Evolutionary conservation across 495 filamentous ascomycete species (phyloP).

Genomic region (Tuber borchii): DNA sequence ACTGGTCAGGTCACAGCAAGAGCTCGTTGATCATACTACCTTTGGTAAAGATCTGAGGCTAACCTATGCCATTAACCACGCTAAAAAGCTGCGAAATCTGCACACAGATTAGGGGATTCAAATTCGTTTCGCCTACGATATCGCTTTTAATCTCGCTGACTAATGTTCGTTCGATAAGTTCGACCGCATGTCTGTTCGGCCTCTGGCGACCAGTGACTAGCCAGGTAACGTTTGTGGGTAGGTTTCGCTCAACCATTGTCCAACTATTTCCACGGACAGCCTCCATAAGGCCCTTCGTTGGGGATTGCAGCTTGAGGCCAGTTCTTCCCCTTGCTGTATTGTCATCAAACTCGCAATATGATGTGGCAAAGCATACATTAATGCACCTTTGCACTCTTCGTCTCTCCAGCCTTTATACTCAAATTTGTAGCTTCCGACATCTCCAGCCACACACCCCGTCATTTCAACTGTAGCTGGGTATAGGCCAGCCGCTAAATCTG

Average conservation of each 20-base stretch:
- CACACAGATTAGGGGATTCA: too few species aligned
- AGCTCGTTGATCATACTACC: too few species aligned
- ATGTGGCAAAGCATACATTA: conserved; percentile 89
- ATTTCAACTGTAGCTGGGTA: conserved; percentile 60
- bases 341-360: conserved; percentile 63
- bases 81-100: too few species aligned
- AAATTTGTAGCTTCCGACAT: conserved; percentile 64
- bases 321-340: conserved; percentile 54
- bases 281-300: conserved; percentile 75
- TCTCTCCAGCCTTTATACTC: conserved; percentile 47
- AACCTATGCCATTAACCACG: too few species aligned
- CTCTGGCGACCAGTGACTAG: conserved; percentile 48
- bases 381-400: conserved; percentile 44
- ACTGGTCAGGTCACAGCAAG: too few species aligned
- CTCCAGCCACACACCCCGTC: conserved; percentile 55
- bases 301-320: conserved; percentile 62
- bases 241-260: conserved; percentile 66
- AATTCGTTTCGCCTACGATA: conserved; percentile 61
- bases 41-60: too few species aligned
- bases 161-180: conserved; percentile 50
- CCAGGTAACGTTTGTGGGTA: conserved; percentile 64
- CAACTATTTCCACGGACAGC: conserved; percentile 69
- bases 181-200: conserved; percentile 45
- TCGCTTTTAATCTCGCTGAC: conserved; percentile 64
- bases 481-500: conserved; percentile 68